Percentiles rank a stretch among this genome's conserved stretches.
phyloP scores from a whole-genome alignment of 2,329 filamentous ascomycete genomes.

The Phoma sp. region DNA sequence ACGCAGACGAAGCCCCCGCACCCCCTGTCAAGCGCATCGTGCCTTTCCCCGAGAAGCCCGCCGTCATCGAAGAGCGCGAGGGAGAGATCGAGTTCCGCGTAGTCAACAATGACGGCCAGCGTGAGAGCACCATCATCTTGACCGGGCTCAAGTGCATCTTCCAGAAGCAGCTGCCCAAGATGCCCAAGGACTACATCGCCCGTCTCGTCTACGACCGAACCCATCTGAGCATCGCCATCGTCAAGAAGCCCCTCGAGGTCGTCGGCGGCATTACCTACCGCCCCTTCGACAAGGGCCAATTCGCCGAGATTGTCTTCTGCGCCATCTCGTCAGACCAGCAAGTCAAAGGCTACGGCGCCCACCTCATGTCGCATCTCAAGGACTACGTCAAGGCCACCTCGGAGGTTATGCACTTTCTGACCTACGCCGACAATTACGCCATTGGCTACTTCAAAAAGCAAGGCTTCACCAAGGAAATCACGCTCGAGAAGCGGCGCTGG shows the following conservation, averaged over 20 bases:
- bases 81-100: conserved; percentile 97
- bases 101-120: conserved; percentile 92
- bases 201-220: conserved; percentile 96
- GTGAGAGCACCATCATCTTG: conserved; percentile 90
- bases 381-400: conserved; percentile 97
- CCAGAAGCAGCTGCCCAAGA: conserved; percentile 97
- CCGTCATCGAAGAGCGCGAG: conserved; percentile 89
- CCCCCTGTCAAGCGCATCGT: conserved; percentile 67
- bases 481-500: conserved; percentile 86
- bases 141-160: conserved; percentile 98
- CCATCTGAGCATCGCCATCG: conserved; percentile 94
- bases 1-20: conserved; percentile 42
- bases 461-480: conserved; percentile 98
- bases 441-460: conserved; percentile 99
- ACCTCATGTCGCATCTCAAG: conserved; percentile 97
- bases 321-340: conserved; percentile 97
- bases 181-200: conserved; percentile 99
- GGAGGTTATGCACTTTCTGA: conserved; percentile 97
- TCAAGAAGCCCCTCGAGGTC: conserved; percentile 95
- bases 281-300: conserved; percentile 88
- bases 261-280: conserved; percentile 95
- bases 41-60: conserved; percentile 91
- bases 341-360: conserved; percentile 96
- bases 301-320: conserved; percentile 98
- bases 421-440: conserved; percentile 98